Conservation (phyloP, 257 asterid species). For the Mitragyna speciosa region DNA sequence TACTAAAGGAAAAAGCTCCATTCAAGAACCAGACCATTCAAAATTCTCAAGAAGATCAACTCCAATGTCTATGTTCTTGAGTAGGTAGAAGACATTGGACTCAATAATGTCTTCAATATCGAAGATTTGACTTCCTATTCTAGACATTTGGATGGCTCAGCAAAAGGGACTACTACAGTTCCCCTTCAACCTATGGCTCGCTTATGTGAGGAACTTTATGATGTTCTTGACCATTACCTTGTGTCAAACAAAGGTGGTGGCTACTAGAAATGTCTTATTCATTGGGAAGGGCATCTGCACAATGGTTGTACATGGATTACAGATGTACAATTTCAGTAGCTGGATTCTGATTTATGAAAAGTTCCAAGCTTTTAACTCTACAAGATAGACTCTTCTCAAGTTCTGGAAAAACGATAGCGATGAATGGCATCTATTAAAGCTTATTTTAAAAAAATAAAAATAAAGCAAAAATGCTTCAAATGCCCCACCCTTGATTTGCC, state of each 20-base stretch:
- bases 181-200: neutral
- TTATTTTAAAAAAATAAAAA: too few species aligned
- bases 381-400: neutral
- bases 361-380: neutral
- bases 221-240: slow-evolving; percentile 8
- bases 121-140: neutral
- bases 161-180: neutral
- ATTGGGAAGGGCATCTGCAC: neutral
- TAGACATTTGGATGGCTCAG: neutral
- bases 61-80: neutral
- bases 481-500: neutral
- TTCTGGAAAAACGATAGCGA: neutral
- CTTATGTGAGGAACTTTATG: neutral
- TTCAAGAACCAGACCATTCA: neutral
- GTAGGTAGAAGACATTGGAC: neutral
- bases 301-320: neutral
- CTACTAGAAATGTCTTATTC: neutral
- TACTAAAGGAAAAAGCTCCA: neutral
- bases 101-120: neutral
- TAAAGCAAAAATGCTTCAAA: neutral
- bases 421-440: neutral
- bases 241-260: neutral
- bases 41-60: neutral
- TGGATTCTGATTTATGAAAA: neutral
- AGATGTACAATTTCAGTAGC: neutral